phyloP scores from a whole-genome alignment of 257 asterid species.

The Dorcoceras hygrometricum region DNA sequence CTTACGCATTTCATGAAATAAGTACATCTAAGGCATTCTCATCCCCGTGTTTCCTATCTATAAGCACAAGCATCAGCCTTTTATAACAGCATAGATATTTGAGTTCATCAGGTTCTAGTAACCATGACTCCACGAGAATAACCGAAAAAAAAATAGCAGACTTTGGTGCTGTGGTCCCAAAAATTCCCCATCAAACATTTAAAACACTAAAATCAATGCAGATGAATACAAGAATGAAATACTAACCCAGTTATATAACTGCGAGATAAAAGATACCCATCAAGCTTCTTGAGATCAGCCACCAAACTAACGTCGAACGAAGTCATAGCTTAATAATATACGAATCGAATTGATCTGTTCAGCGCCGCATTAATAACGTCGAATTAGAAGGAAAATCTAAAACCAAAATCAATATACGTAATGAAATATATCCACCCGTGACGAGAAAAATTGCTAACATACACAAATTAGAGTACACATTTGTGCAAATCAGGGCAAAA shows the following conservation, averaged over 20 bases:
- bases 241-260: constrained; percentile 88
- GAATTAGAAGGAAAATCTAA: background rate
- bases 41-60: background rate
- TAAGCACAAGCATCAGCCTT: background rate
- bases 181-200: background rate
- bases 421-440: background rate
- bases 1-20: background rate
- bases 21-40: background rate
- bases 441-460: background rate
- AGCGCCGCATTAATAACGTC: background rate
- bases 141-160: too few species aligned
- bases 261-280: constrained; percentile 75
- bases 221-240: background rate
- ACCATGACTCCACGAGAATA: background rate
- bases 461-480: background rate
- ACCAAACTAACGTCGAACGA: constrained; percentile 46
- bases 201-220: background rate
- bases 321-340: constrained; percentile 37
- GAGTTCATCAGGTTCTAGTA: background rate
- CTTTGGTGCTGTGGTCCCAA: background rate
- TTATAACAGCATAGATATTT: background rate
- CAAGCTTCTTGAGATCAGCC: constrained; percentile 83
- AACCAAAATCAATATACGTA: background rate
- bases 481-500: background rate
- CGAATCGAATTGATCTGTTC: constrained; percentile 14